phyloP scores from a whole-genome alignment of 2,329 filamentous ascomycete genomes.

The Hypoxylon sp. region DNA sequence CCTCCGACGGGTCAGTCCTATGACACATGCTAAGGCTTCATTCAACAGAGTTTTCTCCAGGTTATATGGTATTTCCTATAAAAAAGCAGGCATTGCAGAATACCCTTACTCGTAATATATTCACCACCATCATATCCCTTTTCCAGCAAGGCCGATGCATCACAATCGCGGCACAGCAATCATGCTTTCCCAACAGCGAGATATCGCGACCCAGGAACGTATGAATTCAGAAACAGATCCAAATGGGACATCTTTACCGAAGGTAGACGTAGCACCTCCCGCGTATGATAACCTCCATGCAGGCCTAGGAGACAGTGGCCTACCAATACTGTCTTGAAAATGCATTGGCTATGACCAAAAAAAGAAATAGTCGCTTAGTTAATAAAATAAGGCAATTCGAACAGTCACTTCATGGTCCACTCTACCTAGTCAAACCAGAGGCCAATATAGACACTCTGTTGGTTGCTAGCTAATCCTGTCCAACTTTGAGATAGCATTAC shows the following conservation, averaged over 20 bases:
- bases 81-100: not conserved
- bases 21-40: too few species aligned
- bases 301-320: conserved; percentile 1
- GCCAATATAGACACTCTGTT: too few species aligned
- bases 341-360: too few species aligned
- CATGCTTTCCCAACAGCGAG: not conserved
- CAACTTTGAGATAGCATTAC: not conserved
- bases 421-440: too few species aligned
- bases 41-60: not conserved
- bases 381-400: too few species aligned
- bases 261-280: not conserved
- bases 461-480: not conserved
- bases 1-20: too few species aligned
- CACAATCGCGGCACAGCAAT: not conserved
- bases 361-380: too few species aligned
- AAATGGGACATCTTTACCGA: not conserved
- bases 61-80: too few species aligned
- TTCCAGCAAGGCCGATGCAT: not conserved
- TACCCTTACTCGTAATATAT: not conserved
- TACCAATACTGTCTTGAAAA: conserved; percentile 8
- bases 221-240: not conserved
- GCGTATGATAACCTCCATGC: conserved; percentile 3
- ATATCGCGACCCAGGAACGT: not conserved
- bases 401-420: too few species aligned
- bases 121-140: not conserved